Conservation (phyloP, 1,284 basidiomycete genomes). For the Irpex sp. region DNA sequence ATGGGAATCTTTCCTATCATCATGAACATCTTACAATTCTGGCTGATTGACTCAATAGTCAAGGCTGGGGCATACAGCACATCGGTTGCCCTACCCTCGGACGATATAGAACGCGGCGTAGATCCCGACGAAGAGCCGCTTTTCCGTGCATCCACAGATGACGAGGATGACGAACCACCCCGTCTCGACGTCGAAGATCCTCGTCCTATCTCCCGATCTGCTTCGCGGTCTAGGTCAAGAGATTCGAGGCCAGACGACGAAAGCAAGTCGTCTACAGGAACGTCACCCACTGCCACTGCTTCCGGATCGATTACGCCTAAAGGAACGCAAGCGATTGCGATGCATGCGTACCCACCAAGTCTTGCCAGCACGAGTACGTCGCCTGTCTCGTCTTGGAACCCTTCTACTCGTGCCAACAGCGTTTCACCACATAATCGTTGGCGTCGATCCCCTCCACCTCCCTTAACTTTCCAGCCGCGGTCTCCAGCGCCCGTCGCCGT, state of each 20-base stretch:
- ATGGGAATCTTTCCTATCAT: constrained; percentile 93
- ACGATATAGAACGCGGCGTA: constrained; percentile 24
- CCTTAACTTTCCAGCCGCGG: constrained; percentile 28
- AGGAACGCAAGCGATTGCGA: constrained; percentile 23
- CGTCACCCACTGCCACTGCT: constrained; percentile 22
- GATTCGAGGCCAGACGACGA: constrained; percentile 25
- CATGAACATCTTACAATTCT: constrained; percentile 92
- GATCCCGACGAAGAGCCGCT: constrained; percentile 57
- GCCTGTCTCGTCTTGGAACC: constrained; percentile 23
- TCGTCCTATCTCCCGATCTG: constrained; percentile 28
- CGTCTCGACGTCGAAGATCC: constrained; percentile 45
- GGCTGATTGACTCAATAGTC: constrained; percentile 86
- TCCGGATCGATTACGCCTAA: constrained; percentile 30
- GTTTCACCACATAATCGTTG: constrained; percentile 31
- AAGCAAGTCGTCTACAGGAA: constrained; percentile 26
- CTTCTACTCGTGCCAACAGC: constrained; percentile 23
- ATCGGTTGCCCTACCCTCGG: constrained; percentile 35
- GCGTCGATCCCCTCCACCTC: constrained; percentile 37
- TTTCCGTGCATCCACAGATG: constrained; percentile 39
- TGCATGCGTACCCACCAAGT: constrained; percentile 63
- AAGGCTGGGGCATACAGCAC: constrained; percentile 51
- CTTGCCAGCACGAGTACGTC: constrained; percentile 36
- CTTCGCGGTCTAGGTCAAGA: constrained; percentile 30
- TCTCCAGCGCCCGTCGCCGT: constrained; percentile 18
- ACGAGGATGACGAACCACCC: constrained; percentile 48